A percentile compares a stretch with the other conserved stretches of the same genome.
These are phyloP conservation scores for Mucor mucedo DNA, from an alignment of 371 early-diverging fungal genomes.

Conservation along the genomic window DNA sequence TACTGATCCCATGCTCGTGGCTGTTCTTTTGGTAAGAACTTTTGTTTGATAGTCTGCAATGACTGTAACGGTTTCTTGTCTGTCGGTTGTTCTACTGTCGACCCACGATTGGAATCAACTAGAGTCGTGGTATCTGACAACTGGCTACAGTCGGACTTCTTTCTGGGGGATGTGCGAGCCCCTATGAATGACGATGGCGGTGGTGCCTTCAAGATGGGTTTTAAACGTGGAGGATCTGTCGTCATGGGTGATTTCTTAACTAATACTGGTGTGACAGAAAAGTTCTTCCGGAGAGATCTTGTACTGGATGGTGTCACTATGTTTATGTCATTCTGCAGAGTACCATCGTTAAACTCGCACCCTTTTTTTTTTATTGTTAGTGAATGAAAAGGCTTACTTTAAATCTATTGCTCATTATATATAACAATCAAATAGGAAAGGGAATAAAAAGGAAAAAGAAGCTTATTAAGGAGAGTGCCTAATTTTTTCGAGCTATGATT, in stretches of 20 bases:
- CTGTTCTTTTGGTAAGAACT: background rate
- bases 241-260: background rate
- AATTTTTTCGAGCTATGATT: background rate
- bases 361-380: too few species aligned
- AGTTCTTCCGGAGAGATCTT: background rate
- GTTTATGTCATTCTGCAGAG: background rate
- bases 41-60: background rate
- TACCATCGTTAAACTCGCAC: too few species aligned
- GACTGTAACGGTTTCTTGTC: background rate
- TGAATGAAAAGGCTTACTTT: background rate
- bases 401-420: background rate
- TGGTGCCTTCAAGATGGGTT: background rate
- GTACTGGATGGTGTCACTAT: background rate
- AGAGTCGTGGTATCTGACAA: background rate
- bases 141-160: background rate
- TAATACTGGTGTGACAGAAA: background rate
- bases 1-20: slow-evolving; percentile 21
- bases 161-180: background rate
- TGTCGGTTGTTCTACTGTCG: background rate
- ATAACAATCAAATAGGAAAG: background rate
- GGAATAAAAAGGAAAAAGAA: slow-evolving; percentile 2
- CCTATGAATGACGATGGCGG: background rate
- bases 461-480: background rate
- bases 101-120: background rate
- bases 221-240: background rate